phyloP scores from a whole-genome alignment of 352 stramenopile genomes.

The Phytophthora tubulina region DNA sequence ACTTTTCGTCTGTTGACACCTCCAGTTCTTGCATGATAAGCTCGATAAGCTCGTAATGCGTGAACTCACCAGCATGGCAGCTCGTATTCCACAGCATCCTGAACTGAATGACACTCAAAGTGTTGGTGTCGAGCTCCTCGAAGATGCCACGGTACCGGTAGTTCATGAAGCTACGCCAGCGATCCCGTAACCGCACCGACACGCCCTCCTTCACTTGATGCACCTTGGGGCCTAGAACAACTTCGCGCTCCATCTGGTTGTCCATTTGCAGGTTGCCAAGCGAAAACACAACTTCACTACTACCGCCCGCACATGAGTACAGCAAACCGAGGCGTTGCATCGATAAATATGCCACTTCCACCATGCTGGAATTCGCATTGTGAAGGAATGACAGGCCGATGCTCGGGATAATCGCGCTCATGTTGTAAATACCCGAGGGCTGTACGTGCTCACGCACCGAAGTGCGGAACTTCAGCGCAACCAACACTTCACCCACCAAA shows the following conservation, averaged over 20 bases:
- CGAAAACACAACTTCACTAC: slow-evolving; percentile 84
- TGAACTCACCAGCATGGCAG: slow-evolving; percentile 81
- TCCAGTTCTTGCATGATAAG: slow-evolving; percentile 91
- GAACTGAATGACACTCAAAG: slow-evolving; percentile 83
- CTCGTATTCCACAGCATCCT: slow-evolving; percentile 89
- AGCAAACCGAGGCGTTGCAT: slow-evolving; percentile 82
- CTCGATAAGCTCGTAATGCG: slow-evolving; percentile 88
- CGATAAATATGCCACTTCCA: slow-evolving; percentile 90
- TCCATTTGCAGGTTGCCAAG: slow-evolving; percentile 91
- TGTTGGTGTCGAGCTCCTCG: slow-evolving; percentile 76
- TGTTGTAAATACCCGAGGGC: slow-evolving; percentile 72
- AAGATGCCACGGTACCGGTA: slow-evolving; percentile 88
- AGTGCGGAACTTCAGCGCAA: slow-evolving; percentile 86
- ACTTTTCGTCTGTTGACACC: slow-evolving; percentile 91
- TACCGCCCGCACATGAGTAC: slow-evolving; percentile 82
- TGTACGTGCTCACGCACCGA: slow-evolving; percentile 64
- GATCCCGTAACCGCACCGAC: slow-evolving; percentile 83
- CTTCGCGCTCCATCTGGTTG: slow-evolving; percentile 90
- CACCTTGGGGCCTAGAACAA: slow-evolving; percentile 85
- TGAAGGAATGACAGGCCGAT: slow-evolving; percentile 87
- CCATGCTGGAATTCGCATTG: slow-evolving; percentile 82
- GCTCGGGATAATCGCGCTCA: slow-evolving; percentile 84
- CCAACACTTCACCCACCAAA: slow-evolving; percentile 80
- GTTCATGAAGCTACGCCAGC: slow-evolving; percentile 86
- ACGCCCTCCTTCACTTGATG: slow-evolving; percentile 89